phyloP scores from a whole-genome alignment of 495 filamentous ascomycete species.

The Neurospora discreta region DNA sequence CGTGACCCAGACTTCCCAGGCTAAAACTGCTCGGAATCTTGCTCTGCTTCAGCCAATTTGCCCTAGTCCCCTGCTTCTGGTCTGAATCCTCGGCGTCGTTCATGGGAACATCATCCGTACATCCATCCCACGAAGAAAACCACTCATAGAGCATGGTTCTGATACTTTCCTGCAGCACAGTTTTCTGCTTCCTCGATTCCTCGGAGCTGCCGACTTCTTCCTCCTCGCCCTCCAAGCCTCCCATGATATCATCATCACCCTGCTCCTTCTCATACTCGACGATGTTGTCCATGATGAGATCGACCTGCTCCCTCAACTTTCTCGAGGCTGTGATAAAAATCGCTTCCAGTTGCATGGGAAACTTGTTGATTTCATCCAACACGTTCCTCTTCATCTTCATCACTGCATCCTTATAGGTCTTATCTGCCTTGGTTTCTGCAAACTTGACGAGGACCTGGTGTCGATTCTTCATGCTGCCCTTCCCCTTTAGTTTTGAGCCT shows the following conservation, averaged over 20 bases:
- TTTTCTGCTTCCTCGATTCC: neutral
- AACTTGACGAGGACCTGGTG: too few relatives aligned
- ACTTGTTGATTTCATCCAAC: neutral
- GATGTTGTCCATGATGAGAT: conserved; percentile 4
- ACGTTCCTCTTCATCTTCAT: neutral
- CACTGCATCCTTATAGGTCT: neutral
- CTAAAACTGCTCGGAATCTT: neutral
- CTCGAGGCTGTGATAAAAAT: neutral
- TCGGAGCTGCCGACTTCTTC: too few relatives aligned
- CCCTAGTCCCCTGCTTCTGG: neutral
- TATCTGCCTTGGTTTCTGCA: too few relatives aligned
- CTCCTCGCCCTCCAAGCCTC: neutral
- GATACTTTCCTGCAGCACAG: neutral
- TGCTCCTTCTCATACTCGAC: neutral
- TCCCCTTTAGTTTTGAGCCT: neutral
- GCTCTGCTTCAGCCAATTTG: neutral
- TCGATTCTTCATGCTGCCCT: neutral
- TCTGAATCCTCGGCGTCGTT: neutral
- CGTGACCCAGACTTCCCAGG: too few relatives aligned
- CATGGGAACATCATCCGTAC: neutral
- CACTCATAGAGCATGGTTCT: neutral
- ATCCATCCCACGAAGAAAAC: neutral
- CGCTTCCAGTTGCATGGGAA: neutral
- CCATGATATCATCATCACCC: neutral
- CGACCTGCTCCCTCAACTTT: neutral